Evolutionary conservation across 2,329 filamentous ascomycete genomes (phyloP), one percentile per base, ranked within the genome.

Genomic region (Neonectria magnoliae): DNA sequence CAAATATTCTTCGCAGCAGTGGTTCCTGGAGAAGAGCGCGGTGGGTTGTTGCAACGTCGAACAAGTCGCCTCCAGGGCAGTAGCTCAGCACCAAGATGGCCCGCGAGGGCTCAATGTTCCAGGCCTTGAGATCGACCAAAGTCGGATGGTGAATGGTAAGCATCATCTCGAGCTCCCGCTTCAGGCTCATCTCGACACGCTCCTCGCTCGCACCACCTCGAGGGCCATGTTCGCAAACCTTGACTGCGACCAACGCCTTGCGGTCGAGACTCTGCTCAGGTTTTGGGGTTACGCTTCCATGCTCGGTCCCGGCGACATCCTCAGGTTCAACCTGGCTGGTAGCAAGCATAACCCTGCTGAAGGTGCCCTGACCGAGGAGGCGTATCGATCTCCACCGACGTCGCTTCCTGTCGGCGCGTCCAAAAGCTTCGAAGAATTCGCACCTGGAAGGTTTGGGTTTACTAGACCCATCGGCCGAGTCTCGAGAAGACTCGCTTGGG

Each of bases 131-230:
- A 73, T 97, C 92, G 7, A 98, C 92, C 44, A 99, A 83, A 3
- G 93, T 97, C 1, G 96, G 95, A 78, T 99, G 94, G 57, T 91
- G 90, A 71, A 98, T 90, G 18, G 87, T 89, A 77, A 92, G 93
- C 83, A 99, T 90, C 69, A 99, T 97, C 73, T 98, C 95, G 44
- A 99, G 87, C 82, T 99, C 96, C 66, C 96, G 90, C 81, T 97
- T 97, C 68, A 99, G 82, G 61, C 94, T 97, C 80, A 96, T 93
- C 79, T 98, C 95, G 66, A 98, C 90, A 42, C 96, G 90, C 72
- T 97, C 93, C 77, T 97, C 94, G 53, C 96, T 96, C 4, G 94
- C 95, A 50, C 95, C 95, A 57, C 96, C 96, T 25, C 93, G 93
- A 1, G 96, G 95, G 4, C 95, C 96, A 79, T 97, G 94, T 78